A percentile compares a stretch with the other conserved stretches of the same genome.
phyloP scores from a whole-genome alignment of 2,329 filamentous ascomycete species.

The Rhexocercosporidium sp. region DNA sequence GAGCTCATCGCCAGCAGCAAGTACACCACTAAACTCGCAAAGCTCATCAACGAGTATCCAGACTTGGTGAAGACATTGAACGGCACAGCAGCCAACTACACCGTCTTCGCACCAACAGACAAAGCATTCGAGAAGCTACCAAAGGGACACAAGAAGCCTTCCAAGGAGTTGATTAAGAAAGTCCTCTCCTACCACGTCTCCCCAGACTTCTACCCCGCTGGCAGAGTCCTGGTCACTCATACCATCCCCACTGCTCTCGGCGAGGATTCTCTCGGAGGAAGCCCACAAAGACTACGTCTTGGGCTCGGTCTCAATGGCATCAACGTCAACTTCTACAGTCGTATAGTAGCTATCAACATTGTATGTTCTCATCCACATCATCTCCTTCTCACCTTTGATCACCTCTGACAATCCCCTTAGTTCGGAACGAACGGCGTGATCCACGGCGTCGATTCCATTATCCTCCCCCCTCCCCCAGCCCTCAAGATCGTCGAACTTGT shows the following conservation, averaged over 20 bases:
- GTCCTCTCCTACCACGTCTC: conserved; percentile 79
- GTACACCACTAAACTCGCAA: conserved; percentile 76
- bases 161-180: conserved; percentile 71
- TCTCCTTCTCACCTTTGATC: not conserved
- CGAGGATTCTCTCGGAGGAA: conserved; percentile 62
- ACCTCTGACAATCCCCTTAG: conserved; percentile 44
- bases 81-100: conserved; percentile 74
- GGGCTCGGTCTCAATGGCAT: conserved; percentile 67
- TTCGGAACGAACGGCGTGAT: conserved; percentile 80
- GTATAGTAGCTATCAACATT: conserved; percentile 72
- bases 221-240: conserved; percentile 68
- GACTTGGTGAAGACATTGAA: conserved; percentile 77
- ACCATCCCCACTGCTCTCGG: conserved; percentile 75
- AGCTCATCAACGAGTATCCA: conserved; percentile 74
- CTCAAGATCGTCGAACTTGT: conserved; percentile 67
- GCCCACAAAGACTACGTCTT: conserved; percentile 75
- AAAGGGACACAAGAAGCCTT: conserved; percentile 60
- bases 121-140: conserved; percentile 72
- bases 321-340: conserved; percentile 77
- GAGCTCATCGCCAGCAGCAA: conserved; percentile 78
- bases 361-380: conserved; percentile 50
- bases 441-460: conserved; percentile 74
- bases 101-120: conserved; percentile 81
- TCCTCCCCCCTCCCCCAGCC: conserved; percentile 75
- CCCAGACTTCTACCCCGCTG: conserved; percentile 68